Conservation (phyloP, 768 basidiomycete species). For the Mycena epipterygia region DNA sequence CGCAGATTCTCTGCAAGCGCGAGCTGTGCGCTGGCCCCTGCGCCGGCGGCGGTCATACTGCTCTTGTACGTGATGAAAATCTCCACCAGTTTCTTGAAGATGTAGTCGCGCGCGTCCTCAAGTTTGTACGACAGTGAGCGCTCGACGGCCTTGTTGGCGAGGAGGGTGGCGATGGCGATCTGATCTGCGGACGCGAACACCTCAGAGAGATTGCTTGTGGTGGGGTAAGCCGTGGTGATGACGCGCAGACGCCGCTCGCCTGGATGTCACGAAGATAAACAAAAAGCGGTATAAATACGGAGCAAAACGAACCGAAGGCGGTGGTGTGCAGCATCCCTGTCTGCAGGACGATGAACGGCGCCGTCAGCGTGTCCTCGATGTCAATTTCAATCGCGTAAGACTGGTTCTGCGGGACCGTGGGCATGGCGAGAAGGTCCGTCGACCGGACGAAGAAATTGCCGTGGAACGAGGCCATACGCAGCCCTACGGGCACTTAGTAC, state of each 20-base stretch:
- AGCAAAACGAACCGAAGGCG: conserved; percentile 74
- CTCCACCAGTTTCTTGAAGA: conserved; percentile 87
- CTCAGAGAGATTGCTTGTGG: conserved; percentile 90
- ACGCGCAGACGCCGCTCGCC: conserved; percentile 93
- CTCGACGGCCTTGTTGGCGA: conserved; percentile 95
- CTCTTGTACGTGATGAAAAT: conserved; percentile 92
- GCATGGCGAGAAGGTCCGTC: conserved; percentile 95
- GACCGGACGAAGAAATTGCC: conserved; percentile 99
- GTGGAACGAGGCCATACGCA: conserved; percentile 98
- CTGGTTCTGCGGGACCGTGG: conserved; percentile 96
- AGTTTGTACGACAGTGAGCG: conserved; percentile 86
- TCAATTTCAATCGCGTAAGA: conserved; percentile 96
- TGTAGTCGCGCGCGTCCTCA: conserved; percentile 90
- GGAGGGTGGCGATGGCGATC: conserved; percentile 84
- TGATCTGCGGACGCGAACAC: conserved; percentile 93
- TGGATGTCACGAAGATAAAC: conserved; percentile 32
- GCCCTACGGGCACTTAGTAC: conserved; percentile 57
- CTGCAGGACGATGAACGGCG: conserved; percentile 94
- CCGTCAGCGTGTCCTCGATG: conserved; percentile 93
- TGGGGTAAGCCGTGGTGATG: conserved; percentile 88
- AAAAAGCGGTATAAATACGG: not conserved
- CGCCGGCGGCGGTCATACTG: conserved; percentile 94
- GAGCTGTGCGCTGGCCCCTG: conserved; percentile 94
- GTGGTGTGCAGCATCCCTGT: conserved; percentile 96
- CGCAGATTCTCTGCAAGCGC: conserved; percentile 95